Base-by-base conservation (phyloP, 169 alveolate species). In the Babesia bigemina region DNA sequence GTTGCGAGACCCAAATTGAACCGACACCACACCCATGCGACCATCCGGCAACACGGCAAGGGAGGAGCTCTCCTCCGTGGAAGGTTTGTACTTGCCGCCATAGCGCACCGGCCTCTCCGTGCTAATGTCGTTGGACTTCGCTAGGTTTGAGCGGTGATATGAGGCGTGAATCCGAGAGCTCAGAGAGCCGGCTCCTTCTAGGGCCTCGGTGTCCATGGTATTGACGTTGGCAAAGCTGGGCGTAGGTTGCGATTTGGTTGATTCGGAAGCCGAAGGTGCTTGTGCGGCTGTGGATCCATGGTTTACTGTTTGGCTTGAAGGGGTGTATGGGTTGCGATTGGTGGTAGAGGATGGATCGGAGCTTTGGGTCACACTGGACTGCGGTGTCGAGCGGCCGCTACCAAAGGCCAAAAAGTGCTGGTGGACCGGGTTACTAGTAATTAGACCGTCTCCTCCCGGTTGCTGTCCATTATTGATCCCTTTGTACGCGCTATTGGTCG, bases 1-100 rank as follows among this genome's bases (percentile, higher is more conserved):
- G 70, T 29, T 44, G 21, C 88, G 66, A 9, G 79, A 24, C 2
- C 88, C 88, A 42, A 81, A 24, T 44, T 69, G 63, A 12, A 78
- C 66, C 16, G 82, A 22, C 33, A 67, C 26, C n/a, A 67, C 76
- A 6, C 33, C 52, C 2, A 53, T 33, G 13, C 55, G 10, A 0
- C 48, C 26, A 14, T 36, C 56, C 24, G 39, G 14, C 12, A 48
- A 10, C 36, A 77, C 75, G 26, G 44, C 19, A 12, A 70, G 69
- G 4, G 63, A 72, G 13, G 70, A 8, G 24, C 55, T 52, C 1
- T 7, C 21, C 14, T 59, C 74, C 2, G 39, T 33, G 39, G 6
- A 2, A 33, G 39, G 39, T 6, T 33, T 33, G 70, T 49, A 21
- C 19, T 28, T 4, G 19, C 22, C 56, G 6, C 7, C 56, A 17